Conservation (phyloP, 1,139 yeast species). For the Geotrichum candidum region DNA sequence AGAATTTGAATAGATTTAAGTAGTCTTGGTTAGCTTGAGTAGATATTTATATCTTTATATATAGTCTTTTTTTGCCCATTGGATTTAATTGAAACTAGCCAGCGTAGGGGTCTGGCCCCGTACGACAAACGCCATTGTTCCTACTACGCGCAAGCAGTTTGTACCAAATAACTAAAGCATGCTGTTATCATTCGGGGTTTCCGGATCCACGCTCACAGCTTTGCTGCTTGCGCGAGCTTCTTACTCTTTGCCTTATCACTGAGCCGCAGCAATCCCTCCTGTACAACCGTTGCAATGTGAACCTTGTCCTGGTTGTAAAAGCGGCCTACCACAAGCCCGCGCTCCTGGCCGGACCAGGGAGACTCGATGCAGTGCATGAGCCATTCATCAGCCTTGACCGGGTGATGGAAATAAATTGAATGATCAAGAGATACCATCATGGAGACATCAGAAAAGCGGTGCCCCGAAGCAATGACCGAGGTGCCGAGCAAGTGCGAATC, state of each 20-base stretch:
- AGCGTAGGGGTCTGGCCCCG: too few relatives aligned
- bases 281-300: slow-evolving; percentile 58
- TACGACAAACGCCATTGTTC: too few relatives aligned
- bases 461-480: slow-evolving; percentile 41
- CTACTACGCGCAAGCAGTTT: too few relatives aligned
- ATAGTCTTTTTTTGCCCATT: too few relatives aligned
- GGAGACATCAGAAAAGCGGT: slow-evolving; percentile 39
- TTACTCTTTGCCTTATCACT: slow-evolving; percentile 6
- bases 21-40: too few relatives aligned
- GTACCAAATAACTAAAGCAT: too few relatives aligned
- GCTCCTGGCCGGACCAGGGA: slow-evolving; percentile 48
- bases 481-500: slow-evolving; percentile 55
- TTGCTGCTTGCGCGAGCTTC: neutral
- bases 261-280: slow-evolving; percentile 45
- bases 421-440: slow-evolving; percentile 63
- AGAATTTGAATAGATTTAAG: too few relatives aligned
- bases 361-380: slow-evolving; percentile 47
- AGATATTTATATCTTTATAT: too few relatives aligned
- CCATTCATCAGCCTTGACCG: slow-evolving; percentile 51
- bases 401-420: slow-evolving; percentile 59
- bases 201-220: neutral
- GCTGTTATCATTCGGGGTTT: neutral
- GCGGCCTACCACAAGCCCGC: slow-evolving; percentile 56
- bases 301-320: slow-evolving; percentile 47
- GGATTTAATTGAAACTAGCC: too few relatives aligned